Base-by-base conservation (phyloP, 768 basidiomycete genomes). In the Pisolithus tinctorius region DNA sequence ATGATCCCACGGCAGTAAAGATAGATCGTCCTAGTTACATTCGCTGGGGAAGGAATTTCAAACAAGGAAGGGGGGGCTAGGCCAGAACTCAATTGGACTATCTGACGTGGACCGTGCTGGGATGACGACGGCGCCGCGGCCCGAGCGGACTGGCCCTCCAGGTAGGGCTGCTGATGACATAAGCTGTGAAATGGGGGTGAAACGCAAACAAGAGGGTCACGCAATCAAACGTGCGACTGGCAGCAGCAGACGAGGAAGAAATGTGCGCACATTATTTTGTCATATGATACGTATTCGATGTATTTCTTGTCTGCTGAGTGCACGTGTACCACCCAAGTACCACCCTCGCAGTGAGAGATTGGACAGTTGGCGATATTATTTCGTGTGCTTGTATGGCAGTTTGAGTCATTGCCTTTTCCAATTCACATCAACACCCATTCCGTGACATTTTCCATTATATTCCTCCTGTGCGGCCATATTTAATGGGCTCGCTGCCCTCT, bases 381-480 rank as follows among this genome's bases (percentile, higher is more conserved):
- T 17, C 49, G 38, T 9, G 31, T 47, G 51, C 62, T 16, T 27
- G 50, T 43, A 44, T 47, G 54, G 52, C 36, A 29, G 56, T 58
- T 68, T 60, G 65, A 68, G 57, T 67, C 67, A 67, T 67, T 65
- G 63, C 56, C 55, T 57, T 56, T 56, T 50, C 51, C 38, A 55
- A 60, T 57, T 65, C 58, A 55, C 45, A 10, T 27, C 52, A 52
- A 60, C 61, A 25, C 56, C 52, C 14, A 61, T 59, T 63, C 65
- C 67, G 60, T 57, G 63, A 65, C 56, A 63, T 67, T 67, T 67
- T 69, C 63, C 62, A 63, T 34, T 34, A 13, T 13, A 13, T 68
- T 67, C 60, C 63, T 67, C 66, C 65, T 66, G 67, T 69, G 68
- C 65, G 50, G 31, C 63, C 62, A 62, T 67, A 67, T 67, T 69